Percentiles rank a stretch among this genome's conserved stretches.
Conservation (phyloP, 179 eudicot genomes). For the Carnegiea gigantea region DNA sequence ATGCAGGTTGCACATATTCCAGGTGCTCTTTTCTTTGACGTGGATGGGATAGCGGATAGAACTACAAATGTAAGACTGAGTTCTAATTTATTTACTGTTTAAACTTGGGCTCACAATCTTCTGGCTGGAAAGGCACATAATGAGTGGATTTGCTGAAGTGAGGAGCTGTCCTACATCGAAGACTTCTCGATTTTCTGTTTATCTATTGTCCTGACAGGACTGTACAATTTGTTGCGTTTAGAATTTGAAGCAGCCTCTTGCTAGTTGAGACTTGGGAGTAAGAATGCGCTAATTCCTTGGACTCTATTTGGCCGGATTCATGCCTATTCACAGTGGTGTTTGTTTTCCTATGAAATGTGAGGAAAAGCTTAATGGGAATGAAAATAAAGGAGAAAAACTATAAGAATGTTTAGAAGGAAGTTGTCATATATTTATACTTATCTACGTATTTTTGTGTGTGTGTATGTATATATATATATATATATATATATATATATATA, state of each 20-base stretch:
- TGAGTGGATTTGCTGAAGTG: neutral
- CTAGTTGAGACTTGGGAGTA: neutral
- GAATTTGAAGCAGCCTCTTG: neutral
- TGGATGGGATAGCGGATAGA: conserved; percentile 85
- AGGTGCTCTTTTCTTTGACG: conserved; percentile 90
- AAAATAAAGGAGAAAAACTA: neutral
- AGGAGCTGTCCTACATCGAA: neutral
- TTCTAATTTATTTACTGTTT: neutral
- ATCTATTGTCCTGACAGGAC: neutral
- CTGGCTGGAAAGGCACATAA: neutral
- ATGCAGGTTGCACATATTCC: conserved; percentile 93
- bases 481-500: no score
- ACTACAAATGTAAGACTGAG: conserved; percentile 67
- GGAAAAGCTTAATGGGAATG: neutral
- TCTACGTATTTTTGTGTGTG: neutral
- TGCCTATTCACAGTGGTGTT: neutral
- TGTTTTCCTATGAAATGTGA: neutral
- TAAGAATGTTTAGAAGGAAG: neutral
- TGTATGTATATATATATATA: no score
- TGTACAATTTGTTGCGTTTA: neutral
- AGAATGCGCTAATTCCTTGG: neutral
- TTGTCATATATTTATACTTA: neutral
- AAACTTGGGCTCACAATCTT: neutral
- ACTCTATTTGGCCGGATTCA: neutral
- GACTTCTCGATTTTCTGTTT: neutral